Evolutionary conservation across 345 rosid species (phyloP).

Genomic region (Gossypium bickii): DNA sequence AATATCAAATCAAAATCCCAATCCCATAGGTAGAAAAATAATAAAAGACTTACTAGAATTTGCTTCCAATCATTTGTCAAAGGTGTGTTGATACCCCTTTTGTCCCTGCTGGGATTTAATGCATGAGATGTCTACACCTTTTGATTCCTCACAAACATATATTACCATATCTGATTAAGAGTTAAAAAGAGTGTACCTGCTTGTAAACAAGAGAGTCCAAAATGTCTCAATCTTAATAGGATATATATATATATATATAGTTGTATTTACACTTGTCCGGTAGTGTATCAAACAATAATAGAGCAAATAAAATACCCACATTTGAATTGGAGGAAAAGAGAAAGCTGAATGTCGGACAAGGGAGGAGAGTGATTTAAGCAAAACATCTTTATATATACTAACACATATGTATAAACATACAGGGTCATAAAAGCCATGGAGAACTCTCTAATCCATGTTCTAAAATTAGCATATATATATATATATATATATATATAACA

Average conservation of each 20-base stretch:
- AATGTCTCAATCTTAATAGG: background rate
- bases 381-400: conserved; percentile 33
- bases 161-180: background rate
- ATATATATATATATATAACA: conserved; percentile 30
- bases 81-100: conserved; percentile 7
- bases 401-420: conserved; percentile 31
- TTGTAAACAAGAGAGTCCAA: background rate
- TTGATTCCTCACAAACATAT: background rate
- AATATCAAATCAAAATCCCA: conserved; percentile 23
- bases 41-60: conserved; percentile 2
- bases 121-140: conserved; percentile 22
- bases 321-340: background rate
- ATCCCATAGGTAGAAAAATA: conserved; percentile 11
- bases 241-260: background rate
- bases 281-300: background rate
- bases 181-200: background rate
- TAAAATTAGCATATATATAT: conserved; percentile 28
- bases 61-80: conserved; percentile 25
- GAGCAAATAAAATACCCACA: background rate
- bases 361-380: conserved; percentile 19
- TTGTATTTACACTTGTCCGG: conserved; percentile 36
- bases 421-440: conserved; percentile 28
- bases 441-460: conserved; percentile 33
- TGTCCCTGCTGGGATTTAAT: background rate
- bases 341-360: background rate